phyloP scores from a whole-genome alignment of 2,329 filamentous ascomycete species.

The Pestalotiopsis sp. region DNA sequence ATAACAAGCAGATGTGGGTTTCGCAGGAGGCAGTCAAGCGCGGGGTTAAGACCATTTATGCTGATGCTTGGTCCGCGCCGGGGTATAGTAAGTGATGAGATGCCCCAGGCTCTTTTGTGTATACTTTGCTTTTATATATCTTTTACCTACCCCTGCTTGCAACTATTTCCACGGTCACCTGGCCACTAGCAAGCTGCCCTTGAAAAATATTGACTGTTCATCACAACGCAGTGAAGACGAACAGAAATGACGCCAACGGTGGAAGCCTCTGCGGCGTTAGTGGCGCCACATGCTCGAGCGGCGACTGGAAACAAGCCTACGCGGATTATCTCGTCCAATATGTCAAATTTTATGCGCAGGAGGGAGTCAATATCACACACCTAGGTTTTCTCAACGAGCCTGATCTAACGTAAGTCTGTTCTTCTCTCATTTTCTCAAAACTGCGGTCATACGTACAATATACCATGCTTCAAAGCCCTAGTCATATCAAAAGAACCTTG shows the following conservation, averaged over 20 bases:
- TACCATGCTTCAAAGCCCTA: too few species aligned
- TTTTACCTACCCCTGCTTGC: too few species aligned
- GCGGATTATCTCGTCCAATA: conserved; percentile 45
- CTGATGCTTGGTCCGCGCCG: conserved; percentile 41
- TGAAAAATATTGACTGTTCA: not conserved
- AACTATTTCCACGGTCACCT: not conserved
- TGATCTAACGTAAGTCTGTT: conserved; percentile 15
- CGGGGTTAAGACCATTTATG: conserved; percentile 34
- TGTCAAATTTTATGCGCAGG: conserved; percentile 33
- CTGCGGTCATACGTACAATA: too few species aligned
- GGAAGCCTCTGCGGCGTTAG: conserved; percentile 37
- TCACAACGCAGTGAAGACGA: conserved; percentile 34
- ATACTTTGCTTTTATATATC: too few species aligned
- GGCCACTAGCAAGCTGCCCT: not conserved
- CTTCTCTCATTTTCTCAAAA: too few species aligned
- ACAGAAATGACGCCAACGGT: conserved; percentile 34
- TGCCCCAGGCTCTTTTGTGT: not conserved
- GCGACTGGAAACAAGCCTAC: conserved; percentile 42
- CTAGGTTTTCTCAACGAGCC: conserved; percentile 37
- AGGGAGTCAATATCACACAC: conserved; percentile 31
- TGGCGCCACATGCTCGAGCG: conserved; percentile 28
- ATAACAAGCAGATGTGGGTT: conserved; percentile 47
- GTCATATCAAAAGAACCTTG: too few species aligned
- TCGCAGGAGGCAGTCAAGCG: conserved; percentile 40
- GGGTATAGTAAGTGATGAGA: conserved; percentile 29